Conservation (phyloP, 192 early-diverging fungal genomes). For the Backusella psychrophila region DNA sequence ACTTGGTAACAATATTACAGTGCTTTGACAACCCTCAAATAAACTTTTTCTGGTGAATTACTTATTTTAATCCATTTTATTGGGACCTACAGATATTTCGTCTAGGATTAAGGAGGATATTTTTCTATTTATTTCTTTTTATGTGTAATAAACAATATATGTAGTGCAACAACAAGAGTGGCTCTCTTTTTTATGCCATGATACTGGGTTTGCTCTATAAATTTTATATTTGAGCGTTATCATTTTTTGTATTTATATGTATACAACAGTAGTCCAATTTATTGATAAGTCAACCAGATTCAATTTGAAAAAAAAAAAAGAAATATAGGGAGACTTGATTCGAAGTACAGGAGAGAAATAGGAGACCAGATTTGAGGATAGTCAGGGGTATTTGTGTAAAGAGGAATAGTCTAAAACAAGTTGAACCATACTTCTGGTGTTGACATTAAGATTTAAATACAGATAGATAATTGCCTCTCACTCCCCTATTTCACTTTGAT, state of each 20-base stretch:
- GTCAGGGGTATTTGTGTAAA: not conserved
- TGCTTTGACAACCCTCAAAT: conserved; percentile 9
- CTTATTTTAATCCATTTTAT: not conserved
- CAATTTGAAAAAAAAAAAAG: not conserved
- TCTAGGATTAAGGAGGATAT: not conserved
- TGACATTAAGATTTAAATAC: conserved; percentile 1
- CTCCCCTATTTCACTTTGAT: not conserved
- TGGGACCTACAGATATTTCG: not conserved
- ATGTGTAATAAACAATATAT: not conserved
- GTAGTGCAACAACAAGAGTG: not conserved
- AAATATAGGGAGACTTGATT: not conserved
- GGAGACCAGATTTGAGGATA: not conserved
- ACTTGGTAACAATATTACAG: not conserved
- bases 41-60: conserved; percentile 2
- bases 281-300: not conserved
- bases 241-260: not conserved
- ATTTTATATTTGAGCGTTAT: not conserved
- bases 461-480: not conserved
- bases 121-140: not conserved
- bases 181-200: not conserved
- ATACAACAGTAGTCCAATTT: not conserved
- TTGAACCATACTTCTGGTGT: not conserved
- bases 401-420: conserved; percentile 1
- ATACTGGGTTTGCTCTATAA: not conserved
- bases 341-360: not conserved